These are phyloP conservation scores for Hypoxylon subgilvum DNA, from an alignment of 495 filamentous ascomycete genomes.

Conservation along the genomic window DNA sequence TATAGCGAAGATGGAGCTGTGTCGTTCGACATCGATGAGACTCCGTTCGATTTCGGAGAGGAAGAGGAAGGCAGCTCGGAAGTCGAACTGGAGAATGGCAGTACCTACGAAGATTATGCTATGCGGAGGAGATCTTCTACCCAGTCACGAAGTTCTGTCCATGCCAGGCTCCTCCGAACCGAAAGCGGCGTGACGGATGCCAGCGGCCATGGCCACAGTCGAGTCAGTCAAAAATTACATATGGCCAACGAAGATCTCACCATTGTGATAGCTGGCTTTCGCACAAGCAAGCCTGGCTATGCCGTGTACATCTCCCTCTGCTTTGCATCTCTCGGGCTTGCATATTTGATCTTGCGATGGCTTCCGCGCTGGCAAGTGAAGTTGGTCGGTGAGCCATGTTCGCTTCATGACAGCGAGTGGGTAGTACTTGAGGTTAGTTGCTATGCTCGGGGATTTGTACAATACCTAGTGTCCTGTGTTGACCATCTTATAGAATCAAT, in stretches of 20 bases:
- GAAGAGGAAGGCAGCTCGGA: constrained; percentile 47
- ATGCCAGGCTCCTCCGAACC: constrained; percentile 72
- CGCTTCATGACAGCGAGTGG: constrained; percentile 80
- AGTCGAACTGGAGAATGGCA: constrained; percentile 49
- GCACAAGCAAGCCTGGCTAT: constrained; percentile 71
- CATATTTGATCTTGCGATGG: constrained; percentile 87
- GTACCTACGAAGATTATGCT: constrained; percentile 46
- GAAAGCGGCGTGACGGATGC: constrained; percentile 65
- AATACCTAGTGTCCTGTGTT: constrained; percentile 28
- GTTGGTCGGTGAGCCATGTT: constrained; percentile 69
- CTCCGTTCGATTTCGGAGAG: constrained; percentile 49
- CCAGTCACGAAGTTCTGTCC: constrained; percentile 63
- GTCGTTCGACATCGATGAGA: constrained; percentile 45
- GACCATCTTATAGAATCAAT: constrained; percentile 70
- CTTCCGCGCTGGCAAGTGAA: constrained; percentile 83
- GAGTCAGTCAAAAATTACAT: constrained; percentile 85
- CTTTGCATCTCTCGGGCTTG: constrained; percentile 72
- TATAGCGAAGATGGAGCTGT: constrained; percentile 25
- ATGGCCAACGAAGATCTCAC: constrained; percentile 92
- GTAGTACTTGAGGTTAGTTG: constrained; percentile 78
- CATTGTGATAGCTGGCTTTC: constrained; percentile 89
- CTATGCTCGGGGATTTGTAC: not conserved
- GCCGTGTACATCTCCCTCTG: constrained; percentile 72
- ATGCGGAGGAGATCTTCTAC: constrained; percentile 52
- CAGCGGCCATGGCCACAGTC: constrained; percentile 63